phyloP scores from a whole-genome alignment of 2,329 filamentous ascomycete genomes.

The Colletotrichum musae region DNA sequence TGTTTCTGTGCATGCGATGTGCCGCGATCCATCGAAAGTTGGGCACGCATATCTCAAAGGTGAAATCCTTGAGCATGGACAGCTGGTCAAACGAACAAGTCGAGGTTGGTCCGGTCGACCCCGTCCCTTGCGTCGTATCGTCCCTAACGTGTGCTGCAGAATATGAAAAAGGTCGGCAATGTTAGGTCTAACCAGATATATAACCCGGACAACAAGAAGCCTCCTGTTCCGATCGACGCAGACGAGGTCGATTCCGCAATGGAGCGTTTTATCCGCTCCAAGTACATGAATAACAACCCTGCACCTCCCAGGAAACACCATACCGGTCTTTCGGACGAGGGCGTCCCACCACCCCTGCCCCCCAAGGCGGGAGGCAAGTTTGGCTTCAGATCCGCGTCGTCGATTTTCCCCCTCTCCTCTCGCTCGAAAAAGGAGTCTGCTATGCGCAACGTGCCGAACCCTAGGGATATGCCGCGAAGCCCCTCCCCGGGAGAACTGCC shows the following conservation, averaged over 20 bases:
- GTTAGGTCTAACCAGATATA: conserved; percentile 86
- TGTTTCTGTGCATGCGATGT: conserved; percentile 98
- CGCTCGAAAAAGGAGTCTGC: conserved; percentile 70
- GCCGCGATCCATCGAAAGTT: conserved; percentile 95
- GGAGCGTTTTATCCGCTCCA: conserved; percentile 95
- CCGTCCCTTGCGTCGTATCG: not conserved
- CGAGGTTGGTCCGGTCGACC: conserved; percentile 74
- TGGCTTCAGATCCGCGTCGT: conserved; percentile 72
- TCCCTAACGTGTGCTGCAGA: conserved; percentile 65
- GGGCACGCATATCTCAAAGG: conserved; percentile 97
- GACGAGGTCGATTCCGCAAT: conserved; percentile 95
- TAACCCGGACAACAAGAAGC: conserved; percentile 87
- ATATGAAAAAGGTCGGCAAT: conserved; percentile 96
- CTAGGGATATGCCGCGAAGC: conserved; percentile 47
- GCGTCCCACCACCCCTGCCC: conserved; percentile 72
- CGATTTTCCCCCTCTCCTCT: conserved; percentile 75
- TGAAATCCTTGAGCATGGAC: conserved; percentile 99
- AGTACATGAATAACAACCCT: conserved; percentile 79
- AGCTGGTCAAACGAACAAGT: conserved; percentile 97
- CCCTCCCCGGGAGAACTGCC: conserved; percentile 57
- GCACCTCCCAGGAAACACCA: conserved; percentile 54
- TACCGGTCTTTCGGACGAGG: conserved; percentile 69
- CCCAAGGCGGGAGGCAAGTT: conserved; percentile 76
- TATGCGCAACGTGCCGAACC: conserved; percentile 43
- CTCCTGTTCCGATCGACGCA: conserved; percentile 88